These are phyloP conservation scores for Neurospora sp. DNA, from an alignment of 495 filamentous ascomycete genomes.

Conservation along the genomic window DNA sequence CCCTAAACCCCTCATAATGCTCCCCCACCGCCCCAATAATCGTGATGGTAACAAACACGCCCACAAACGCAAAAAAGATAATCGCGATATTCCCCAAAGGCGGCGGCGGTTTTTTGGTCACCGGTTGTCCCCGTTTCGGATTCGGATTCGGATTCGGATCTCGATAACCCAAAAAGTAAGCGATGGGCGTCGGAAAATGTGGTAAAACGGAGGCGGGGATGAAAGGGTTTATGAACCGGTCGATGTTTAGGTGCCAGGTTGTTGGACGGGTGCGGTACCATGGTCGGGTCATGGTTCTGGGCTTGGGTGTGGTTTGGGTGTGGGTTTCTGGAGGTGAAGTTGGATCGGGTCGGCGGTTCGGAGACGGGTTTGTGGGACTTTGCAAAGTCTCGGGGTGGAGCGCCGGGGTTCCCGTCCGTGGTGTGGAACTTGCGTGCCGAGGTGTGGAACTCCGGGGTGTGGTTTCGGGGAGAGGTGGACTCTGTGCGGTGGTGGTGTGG, in stretches of 20 bases:
- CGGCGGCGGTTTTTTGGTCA: slow-evolving; percentile 9
- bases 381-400: too few species aligned
- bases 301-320: too few species aligned
- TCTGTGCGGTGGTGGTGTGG: too few species aligned
- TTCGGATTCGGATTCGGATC: background rate
- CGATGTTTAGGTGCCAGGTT: slow-evolving; percentile 52
- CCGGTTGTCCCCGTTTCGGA: too few species aligned
- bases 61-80: slow-evolving; percentile 42
- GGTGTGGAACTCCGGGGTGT: too few species aligned
- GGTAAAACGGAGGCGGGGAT: slow-evolving; percentile 42
- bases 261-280: background rate
- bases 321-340: too few species aligned
- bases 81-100: slow-evolving; percentile 36
- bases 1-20: slow-evolving; percentile 25
- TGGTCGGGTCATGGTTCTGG: too few species aligned
- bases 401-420: too few species aligned
- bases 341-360: too few species aligned
- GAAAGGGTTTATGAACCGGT: slow-evolving; percentile 51
- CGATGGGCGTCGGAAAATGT: slow-evolving; percentile 28
- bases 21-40: slow-evolving; percentile 35
- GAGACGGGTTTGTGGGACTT: too few species aligned
- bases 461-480: too few species aligned
- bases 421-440: too few species aligned
- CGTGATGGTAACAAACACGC: slow-evolving; percentile 40
- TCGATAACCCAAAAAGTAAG: slow-evolving; percentile 45